Conservation (phyloP, 306 rosid genomes). For the Sicyos edulis region DNA sequence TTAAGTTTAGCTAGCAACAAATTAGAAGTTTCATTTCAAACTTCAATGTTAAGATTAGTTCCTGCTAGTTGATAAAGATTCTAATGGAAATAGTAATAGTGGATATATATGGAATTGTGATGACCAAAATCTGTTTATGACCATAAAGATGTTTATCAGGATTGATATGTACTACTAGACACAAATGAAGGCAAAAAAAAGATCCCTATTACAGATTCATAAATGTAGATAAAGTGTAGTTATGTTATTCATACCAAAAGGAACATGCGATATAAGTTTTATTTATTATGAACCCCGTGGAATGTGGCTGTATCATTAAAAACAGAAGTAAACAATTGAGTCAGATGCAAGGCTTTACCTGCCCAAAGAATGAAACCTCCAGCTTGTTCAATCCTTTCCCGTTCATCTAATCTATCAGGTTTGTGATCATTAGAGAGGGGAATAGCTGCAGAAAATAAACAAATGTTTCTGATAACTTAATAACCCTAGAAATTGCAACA, state of each 20-base stretch:
- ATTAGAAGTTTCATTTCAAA: slow-evolving; percentile 18
- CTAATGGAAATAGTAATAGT: not conserved
- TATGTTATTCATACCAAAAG: not conserved
- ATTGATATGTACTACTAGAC: not conserved
- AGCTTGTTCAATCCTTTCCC: slow-evolving; percentile 74
- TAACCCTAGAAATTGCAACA: not conserved
- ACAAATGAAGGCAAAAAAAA: not conserved
- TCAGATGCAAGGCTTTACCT: slow-evolving; percentile 33
- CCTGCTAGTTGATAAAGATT: not conserved
- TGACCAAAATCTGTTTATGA: not conserved
- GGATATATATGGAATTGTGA: not conserved
- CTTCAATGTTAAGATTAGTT: not conserved
- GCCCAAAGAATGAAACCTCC: slow-evolving; percentile 92
- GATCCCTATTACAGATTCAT: not conserved
- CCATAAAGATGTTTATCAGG: not conserved
- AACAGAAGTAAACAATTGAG: not conserved
- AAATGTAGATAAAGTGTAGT: not conserved
- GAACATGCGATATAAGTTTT: not conserved
- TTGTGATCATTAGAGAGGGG: slow-evolving; percentile 81
- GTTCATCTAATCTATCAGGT: slow-evolving; percentile 87
- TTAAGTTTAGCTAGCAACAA: slow-evolving; percentile 23
- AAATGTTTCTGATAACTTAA: slow-evolving; percentile 21
- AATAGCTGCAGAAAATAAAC: slow-evolving; percentile 41
- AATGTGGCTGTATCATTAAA: not conserved
- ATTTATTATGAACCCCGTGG: not conserved